Evolutionary conservation across 768 basidiomycete species (phyloP).

Genomic region (Pulveroboletus sp.): DNA sequence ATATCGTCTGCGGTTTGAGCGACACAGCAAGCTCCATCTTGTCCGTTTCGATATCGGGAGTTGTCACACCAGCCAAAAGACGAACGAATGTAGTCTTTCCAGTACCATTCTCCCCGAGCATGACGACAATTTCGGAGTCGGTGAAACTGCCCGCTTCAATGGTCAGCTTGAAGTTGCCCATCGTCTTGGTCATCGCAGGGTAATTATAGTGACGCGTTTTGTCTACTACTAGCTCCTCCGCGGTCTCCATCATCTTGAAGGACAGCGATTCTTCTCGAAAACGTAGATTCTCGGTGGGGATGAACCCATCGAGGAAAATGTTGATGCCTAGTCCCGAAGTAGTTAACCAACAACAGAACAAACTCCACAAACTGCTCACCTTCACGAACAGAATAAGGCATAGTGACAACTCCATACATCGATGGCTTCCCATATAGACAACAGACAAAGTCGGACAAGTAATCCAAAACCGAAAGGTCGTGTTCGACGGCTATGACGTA

Average conservation of each 20-base stretch:
- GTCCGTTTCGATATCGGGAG: slow-evolving; percentile 77
- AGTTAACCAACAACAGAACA: neutral
- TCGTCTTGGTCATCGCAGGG: slow-evolving; percentile 95
- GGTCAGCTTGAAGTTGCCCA: slow-evolving; percentile 92
- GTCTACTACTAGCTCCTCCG: slow-evolving; percentile 82
- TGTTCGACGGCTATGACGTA: slow-evolving; percentile 99
- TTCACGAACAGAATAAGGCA: slow-evolving; percentile 98
- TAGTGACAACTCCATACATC: slow-evolving; percentile 97
- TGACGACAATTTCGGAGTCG: slow-evolving; percentile 99
- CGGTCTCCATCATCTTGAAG: slow-evolving; percentile 97
- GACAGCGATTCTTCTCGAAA: slow-evolving; percentile 94
- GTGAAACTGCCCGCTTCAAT: slow-evolving; percentile 89
- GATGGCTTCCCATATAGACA: slow-evolving; percentile 96
- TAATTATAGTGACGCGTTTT: slow-evolving; percentile 89
- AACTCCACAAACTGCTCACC: slow-evolving; percentile 41
- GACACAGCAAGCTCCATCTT: slow-evolving; percentile 84
- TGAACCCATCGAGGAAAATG: slow-evolving; percentile 98
- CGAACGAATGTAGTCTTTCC: slow-evolving; percentile 99
- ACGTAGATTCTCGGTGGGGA: slow-evolving; percentile 96
- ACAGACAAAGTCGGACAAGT: slow-evolving; percentile 97
- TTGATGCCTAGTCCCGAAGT: slow-evolving; percentile 71
- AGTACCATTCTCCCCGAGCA: slow-evolving; percentile 98
- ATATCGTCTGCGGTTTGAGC: slow-evolving; percentile 97
- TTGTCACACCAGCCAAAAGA: slow-evolving; percentile 82
- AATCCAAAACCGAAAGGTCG: slow-evolving; percentile 96